These are phyloP conservation scores for Suillus lakei DNA, from an alignment of 768 basidiomycete species.

Conservation along the genomic window DNA sequence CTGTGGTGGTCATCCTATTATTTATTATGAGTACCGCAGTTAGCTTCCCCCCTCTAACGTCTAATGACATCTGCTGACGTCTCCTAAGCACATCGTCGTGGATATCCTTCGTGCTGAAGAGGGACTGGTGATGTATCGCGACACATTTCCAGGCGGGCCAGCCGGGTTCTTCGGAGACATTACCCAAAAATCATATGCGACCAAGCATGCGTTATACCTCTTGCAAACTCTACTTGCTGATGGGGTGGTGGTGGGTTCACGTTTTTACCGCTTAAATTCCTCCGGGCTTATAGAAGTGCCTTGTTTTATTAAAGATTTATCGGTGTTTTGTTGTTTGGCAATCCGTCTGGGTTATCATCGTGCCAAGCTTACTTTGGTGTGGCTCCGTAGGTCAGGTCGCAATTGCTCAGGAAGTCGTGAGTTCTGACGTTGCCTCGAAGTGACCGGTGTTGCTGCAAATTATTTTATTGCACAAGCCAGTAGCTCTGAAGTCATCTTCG, in stretches of 20 bases:
- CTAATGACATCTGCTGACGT: not conserved
- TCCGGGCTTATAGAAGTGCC: not conserved
- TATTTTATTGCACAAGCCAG: slow-evolving; percentile 10
- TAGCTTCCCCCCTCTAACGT: not conserved
- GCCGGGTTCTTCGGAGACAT: slow-evolving; percentile 25
- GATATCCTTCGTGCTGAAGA: slow-evolving; percentile 21
- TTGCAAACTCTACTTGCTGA: slow-evolving; percentile 17
- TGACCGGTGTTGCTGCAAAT: slow-evolving; percentile 3
- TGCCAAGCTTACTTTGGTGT: slow-evolving; percentile 12
- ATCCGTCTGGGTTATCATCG: slow-evolving; percentile 10
- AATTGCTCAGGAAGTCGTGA: not conserved
- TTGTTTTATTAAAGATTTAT: slow-evolving; percentile 14
- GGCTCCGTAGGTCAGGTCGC: slow-evolving; percentile 11
- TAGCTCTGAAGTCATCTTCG: slow-evolving; percentile 5
- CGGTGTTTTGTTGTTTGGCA: slow-evolving; percentile 20
- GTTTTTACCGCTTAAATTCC: not conserved
- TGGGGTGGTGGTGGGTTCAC: slow-evolving; percentile 11
- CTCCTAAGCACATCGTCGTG: slow-evolving; percentile 15
- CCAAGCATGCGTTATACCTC: slow-evolving; percentile 25
- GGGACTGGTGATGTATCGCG: slow-evolving; percentile 25
- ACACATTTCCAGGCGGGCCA: slow-evolving; percentile 27
- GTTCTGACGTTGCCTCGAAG: not conserved
- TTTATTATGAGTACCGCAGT: slow-evolving; percentile 27
- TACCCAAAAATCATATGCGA: slow-evolving; percentile 27
- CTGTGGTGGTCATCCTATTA: slow-evolving; percentile 19